phyloP scores from a whole-genome alignment of 2,329 filamentous ascomycete genomes.

The Fusarium caatingaense region DNA sequence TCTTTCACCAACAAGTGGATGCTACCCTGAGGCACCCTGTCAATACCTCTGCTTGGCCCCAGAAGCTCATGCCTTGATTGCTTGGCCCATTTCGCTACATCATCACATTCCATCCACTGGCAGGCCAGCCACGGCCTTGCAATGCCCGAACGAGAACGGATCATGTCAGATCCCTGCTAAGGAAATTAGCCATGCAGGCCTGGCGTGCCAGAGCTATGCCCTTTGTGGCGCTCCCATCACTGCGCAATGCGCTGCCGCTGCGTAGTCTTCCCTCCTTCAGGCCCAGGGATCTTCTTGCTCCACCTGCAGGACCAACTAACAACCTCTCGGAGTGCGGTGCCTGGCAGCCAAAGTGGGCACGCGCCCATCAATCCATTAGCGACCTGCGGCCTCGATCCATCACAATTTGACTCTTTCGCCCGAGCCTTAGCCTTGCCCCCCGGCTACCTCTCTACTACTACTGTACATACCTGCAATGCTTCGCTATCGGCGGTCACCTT shows the following conservation, averaged over 20 bases:
- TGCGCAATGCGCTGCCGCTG: background rate
- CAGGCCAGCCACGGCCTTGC: constrained; percentile 29
- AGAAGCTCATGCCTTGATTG: constrained; percentile 22
- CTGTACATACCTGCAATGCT: background rate
- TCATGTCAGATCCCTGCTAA: constrained; percentile 28
- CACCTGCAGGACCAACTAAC: constrained; percentile 20
- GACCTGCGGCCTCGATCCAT: constrained; percentile 36
- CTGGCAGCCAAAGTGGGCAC: constrained; percentile 39
- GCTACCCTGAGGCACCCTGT: constrained; percentile 15
- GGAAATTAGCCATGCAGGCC: constrained; percentile 34
- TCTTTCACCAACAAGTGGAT: constrained; percentile 8
- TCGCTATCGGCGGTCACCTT: constrained; percentile 4
- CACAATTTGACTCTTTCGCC: constrained; percentile 28
- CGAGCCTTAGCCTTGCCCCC: constrained; percentile 3
- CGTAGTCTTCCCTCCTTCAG: background rate
- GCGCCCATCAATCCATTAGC: constrained; percentile 26
- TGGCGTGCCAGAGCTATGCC: constrained; percentile 34
- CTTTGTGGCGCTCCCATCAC: constrained; percentile 3
- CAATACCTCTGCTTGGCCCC: constrained; percentile 3
- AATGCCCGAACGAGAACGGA: constrained; percentile 36
- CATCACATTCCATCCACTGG: constrained; percentile 41
- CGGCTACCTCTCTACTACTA: background rate
- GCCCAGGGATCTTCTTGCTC: constrained; percentile 19
- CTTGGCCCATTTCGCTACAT: constrained; percentile 40
- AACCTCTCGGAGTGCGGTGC: constrained; percentile 36